Evolutionary conservation across 495 filamentous ascomycete genomes (phyloP).

Genomic region (Mytilinidion resinicola): DNA sequence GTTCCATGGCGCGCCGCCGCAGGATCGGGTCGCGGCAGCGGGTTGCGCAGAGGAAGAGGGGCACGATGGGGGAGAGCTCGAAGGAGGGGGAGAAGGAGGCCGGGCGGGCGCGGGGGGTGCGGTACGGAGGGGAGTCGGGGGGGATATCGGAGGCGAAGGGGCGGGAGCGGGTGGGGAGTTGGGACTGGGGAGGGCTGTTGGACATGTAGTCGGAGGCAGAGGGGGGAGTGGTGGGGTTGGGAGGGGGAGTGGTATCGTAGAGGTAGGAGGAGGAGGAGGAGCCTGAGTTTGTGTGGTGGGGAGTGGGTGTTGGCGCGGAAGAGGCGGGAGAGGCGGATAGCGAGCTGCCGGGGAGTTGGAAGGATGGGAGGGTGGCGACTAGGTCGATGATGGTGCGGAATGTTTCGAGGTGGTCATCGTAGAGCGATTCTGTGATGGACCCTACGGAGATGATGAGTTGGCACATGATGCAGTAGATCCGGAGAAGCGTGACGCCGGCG

Average conservation of each 20-base stretch:
- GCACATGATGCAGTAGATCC: conserved; percentile 19
- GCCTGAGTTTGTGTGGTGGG: neutral
- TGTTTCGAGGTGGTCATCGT: conserved; percentile 16
- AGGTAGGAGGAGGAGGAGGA: neutral
- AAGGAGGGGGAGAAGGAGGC: conserved; percentile 27
- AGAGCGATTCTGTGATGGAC: conserved; percentile 10
- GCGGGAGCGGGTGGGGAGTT: conserved; percentile 1
- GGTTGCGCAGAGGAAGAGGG: conserved; percentile 25
- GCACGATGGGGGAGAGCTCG: conserved; percentile 25
- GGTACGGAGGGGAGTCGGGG: neutral
- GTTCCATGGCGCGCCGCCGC: conserved; percentile 19
- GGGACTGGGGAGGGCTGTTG: conserved; percentile 18
- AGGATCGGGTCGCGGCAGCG: conserved; percentile 24
- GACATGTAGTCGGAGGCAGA: neutral
- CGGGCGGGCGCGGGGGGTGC: neutral
- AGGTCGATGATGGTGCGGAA: conserved; percentile 24
- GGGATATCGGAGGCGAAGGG: neutral
- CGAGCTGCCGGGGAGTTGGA: conserved; percentile 1
- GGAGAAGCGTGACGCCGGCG: conserved; percentile 23
- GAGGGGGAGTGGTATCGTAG: conserved; percentile 3
- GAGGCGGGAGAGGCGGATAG: conserved; percentile 7
- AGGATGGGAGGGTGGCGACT: conserved; percentile 17
- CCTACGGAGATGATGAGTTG: conserved; percentile 13
- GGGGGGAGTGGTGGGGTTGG: neutral
- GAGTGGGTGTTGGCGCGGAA: conserved; percentile 6